Conservation (phyloP, 177 flowering plant genomes). For the Vitis hybrid region DNA sequence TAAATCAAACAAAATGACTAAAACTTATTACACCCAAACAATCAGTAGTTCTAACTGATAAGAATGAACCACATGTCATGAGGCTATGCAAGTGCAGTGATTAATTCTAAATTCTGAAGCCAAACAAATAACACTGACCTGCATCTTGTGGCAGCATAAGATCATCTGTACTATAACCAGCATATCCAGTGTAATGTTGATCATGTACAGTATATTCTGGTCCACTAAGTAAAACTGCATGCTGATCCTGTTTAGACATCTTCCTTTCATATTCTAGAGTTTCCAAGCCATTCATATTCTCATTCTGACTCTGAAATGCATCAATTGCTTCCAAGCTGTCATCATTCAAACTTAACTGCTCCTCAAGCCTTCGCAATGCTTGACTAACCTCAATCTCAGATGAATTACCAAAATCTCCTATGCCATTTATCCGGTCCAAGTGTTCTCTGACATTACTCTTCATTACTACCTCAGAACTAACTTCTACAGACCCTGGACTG, state of each 20-base stretch:
- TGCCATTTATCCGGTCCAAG: constrained; percentile 15
- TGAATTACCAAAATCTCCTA: constrained; percentile 27
- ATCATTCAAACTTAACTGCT: constrained; percentile 80
- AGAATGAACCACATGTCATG: neutral
- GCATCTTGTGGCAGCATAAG: constrained; percentile 19
- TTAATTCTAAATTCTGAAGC: neutral
- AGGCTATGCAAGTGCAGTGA: neutral
- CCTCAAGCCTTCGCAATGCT: constrained; percentile 66
- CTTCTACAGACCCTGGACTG: constrained; percentile 70
- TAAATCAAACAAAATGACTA: neutral
- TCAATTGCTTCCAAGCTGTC: constrained; percentile 41
- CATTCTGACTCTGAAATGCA: constrained; percentile 30
- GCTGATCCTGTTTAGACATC: constrained; percentile 16
- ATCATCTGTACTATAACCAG: constrained; percentile 23
- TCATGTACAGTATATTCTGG: constrained; percentile 21
- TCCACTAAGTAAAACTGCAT: constrained; percentile 8
- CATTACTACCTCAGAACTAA: constrained; percentile 45
- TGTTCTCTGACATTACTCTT: constrained; percentile 26
- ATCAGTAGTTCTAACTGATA: neutral
- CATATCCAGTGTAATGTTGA: constrained; percentile 15
- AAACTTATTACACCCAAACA: neutral
- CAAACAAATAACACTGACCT: constrained; percentile 31
- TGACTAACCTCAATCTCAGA: constrained; percentile 49
- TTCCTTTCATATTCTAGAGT: constrained; percentile 22
- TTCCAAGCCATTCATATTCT: constrained; percentile 28